phyloP scores from a whole-genome alignment of 352 stramenopile genomes.

The Pythium folliculosum region DNA sequence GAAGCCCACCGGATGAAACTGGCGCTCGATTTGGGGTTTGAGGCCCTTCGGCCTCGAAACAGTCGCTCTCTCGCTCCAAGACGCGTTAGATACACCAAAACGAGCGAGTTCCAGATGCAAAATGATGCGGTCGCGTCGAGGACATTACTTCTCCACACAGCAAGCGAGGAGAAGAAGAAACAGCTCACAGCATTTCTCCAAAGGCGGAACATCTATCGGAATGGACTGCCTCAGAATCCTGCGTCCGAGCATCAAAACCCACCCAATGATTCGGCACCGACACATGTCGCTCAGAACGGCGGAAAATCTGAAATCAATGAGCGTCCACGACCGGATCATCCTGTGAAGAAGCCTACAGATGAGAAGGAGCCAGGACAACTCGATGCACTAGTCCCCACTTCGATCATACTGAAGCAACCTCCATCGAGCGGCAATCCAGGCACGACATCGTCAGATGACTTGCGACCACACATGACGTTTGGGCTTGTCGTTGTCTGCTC shows the following conservation, averaged over 20 bases:
- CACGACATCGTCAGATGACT: neutral
- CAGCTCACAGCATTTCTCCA: slow-evolving; percentile 44
- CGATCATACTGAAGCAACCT: neutral
- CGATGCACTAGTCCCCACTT: no score
- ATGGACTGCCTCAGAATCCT: slow-evolving; percentile 21
- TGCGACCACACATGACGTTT: slow-evolving; percentile 22
- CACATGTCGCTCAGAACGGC: no score
- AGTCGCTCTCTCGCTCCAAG: slow-evolving; percentile 1
- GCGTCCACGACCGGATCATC: no score
- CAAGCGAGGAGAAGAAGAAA: slow-evolving; percentile 49
- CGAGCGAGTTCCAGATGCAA: slow-evolving; percentile 39
- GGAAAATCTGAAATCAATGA: no score
- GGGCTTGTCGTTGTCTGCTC: slow-evolving; percentile 58
- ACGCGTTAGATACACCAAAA: neutral
- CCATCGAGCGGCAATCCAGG: neutral
- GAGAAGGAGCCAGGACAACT: no score
- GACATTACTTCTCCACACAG: slow-evolving; percentile 17
- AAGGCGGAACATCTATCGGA: slow-evolving; percentile 38
- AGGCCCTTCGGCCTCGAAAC: neutral
- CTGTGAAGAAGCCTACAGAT: no score
- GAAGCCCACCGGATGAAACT: slow-evolving; percentile 33
- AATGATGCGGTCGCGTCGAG: slow-evolving; percentile 32
- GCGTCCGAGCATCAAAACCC: neutral
- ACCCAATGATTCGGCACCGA: neutral
- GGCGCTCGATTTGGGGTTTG: slow-evolving; percentile 29